Evolutionary conservation across 768 basidiomycete species (phyloP).

Genomic region (Cystobasidium ongulense): DNA sequence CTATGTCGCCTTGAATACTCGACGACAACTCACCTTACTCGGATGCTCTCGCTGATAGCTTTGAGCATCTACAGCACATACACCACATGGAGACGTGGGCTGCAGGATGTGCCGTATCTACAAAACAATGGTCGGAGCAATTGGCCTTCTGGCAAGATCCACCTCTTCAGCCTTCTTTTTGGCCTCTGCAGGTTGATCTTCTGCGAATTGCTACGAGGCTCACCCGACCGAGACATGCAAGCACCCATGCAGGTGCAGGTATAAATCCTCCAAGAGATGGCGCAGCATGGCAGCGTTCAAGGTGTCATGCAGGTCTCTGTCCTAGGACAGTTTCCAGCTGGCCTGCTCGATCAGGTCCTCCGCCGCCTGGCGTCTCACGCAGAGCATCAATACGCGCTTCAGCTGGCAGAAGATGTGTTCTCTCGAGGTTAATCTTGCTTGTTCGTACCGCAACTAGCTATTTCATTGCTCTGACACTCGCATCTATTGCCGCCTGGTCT

Average conservation of each 20-base stretch:
- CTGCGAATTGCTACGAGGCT: not conserved
- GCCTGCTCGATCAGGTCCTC: constrained; percentile 12
- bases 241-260: not conserved
- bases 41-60: not conserved
- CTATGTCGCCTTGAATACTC: not conserved
- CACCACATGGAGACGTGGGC: not conserved
- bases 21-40: not conserved
- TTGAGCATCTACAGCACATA: constrained; percentile 3
- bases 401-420: constrained; percentile 9
- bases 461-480: not conserved
- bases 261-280: not conserved
- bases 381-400: not conserved
- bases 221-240: not conserved
- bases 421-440: not conserved
- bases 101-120: not conserved
- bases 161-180: too few species aligned
- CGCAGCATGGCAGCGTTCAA: constrained; percentile 11
- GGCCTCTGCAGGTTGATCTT: not conserved
- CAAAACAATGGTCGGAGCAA: too few species aligned
- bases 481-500: too few species aligned
- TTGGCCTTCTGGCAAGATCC: too few species aligned
- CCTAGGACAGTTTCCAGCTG: constrained; percentile 5
- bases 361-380: constrained; percentile 4
- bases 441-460: not conserved
- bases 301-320: constrained; percentile 16